These are phyloP conservation scores for Trichosporon coremiiforme DNA, from an alignment of 1,284 basidiomycete genomes.

Conservation along the genomic window DNA sequence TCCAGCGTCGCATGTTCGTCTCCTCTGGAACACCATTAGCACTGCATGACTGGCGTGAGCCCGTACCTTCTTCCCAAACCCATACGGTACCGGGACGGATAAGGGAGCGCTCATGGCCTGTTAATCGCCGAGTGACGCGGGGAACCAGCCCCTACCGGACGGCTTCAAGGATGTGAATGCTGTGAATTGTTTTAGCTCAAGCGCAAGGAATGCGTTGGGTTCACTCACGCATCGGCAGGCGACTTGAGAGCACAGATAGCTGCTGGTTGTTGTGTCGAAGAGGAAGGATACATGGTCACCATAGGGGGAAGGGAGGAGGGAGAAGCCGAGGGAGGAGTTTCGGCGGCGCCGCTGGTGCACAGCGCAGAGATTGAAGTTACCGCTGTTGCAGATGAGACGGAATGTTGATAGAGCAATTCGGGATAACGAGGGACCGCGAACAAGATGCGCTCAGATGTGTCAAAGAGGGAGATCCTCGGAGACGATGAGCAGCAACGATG, in stretches of 20 bases:
- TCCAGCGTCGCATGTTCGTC: conserved; percentile 60
- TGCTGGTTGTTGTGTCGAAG: conserved; percentile 53
- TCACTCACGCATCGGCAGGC: conserved; percentile 53
- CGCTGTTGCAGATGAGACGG: background rate
- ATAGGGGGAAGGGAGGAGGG: background rate
- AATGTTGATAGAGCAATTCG: conserved; percentile 3
- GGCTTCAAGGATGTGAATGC: conserved; percentile 86
- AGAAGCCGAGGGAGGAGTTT: conserved; percentile 8
- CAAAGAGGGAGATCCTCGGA: background rate
- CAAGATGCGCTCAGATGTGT: background rate
- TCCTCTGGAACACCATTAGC: conserved; percentile 40
- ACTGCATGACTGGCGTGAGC: background rate
- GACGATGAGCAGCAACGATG: conserved; percentile 1
- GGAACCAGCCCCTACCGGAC: conserved; percentile 84
- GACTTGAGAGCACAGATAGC: conserved; percentile 54
- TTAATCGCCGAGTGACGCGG: conserved; percentile 83
- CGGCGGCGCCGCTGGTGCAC: conserved; percentile 12
- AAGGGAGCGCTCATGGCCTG: conserved; percentile 86
- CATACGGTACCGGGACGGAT: conserved; percentile 92
- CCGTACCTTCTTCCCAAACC: conserved; percentile 94
- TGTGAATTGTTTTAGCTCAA: conserved; percentile 26
- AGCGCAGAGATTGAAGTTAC: background rate
- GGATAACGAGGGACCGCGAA: background rate
- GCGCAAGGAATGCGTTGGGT: conserved; percentile 17
- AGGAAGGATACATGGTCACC: conserved; percentile 43